Conservation (phyloP, 1,284 basidiomycete species). For the Malassezia psittaci region DNA sequence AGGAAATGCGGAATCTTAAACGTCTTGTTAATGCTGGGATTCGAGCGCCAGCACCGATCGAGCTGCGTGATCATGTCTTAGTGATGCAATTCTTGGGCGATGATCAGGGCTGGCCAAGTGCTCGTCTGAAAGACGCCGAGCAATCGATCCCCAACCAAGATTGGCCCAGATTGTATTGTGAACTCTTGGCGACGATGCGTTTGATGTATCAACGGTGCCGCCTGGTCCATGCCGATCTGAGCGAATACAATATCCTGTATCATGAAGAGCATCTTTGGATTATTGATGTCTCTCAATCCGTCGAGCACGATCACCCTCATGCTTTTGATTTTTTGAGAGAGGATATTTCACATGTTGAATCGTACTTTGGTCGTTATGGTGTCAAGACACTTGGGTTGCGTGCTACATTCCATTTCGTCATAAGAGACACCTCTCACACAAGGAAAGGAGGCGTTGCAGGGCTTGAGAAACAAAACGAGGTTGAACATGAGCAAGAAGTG, state of each 20-base stretch:
- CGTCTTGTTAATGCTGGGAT: conserved; percentile 72
- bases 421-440: conserved; percentile 9
- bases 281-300: conserved; percentile 96
- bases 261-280: conserved; percentile 67
- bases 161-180: conserved; percentile 58
- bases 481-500: conserved; percentile 18
- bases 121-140: conserved; percentile 40
- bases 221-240: conserved; percentile 93
- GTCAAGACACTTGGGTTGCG: conserved; percentile 70
- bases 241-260: conserved; percentile 92
- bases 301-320: conserved; percentile 93
- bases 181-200: conserved; percentile 69
- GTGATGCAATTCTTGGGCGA: conserved; percentile 86
- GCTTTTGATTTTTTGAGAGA: conserved; percentile 76
- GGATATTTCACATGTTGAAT: conserved; percentile 85
- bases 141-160: conserved; percentile 21
- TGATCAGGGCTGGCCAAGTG: conserved; percentile 37
- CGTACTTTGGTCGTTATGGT: conserved; percentile 66
- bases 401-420: conserved; percentile 62
- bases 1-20: conserved; percentile 92
- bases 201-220: conserved; percentile 80
- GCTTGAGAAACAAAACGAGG: conserved; percentile 23
- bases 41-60: conserved; percentile 73
- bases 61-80: conserved; percentile 90
- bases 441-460: conserved; percentile 29